A percentile compares a stretch with the other conserved stretches of the same genome.
Conservation (phyloP, 139 green algal genomes). For the Ostreobium quekettii region DNA sequence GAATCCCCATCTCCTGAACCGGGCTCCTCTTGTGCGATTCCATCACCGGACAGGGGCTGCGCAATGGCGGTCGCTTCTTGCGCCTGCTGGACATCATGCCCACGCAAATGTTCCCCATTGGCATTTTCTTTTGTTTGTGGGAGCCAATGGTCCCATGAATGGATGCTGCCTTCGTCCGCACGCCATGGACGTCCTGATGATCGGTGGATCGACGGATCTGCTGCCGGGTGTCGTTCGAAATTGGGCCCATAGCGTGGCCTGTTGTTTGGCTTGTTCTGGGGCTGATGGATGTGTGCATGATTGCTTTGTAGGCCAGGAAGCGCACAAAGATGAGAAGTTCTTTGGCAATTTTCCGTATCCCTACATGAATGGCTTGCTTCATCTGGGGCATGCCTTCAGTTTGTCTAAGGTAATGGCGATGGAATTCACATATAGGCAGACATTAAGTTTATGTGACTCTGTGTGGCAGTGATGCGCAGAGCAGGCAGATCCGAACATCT, state of each 20-base stretch:
- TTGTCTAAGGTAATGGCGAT: constrained; percentile 84
- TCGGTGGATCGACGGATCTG: background rate
- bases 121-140: no score
- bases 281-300: background rate
- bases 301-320: constrained; percentile 15
- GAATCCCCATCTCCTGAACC: background rate
- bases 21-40: background rate
- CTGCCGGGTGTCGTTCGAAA: background rate
- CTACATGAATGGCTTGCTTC: constrained; percentile 99
- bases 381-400: constrained; percentile 97
- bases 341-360: constrained; percentile 99
- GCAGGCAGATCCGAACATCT: no score
- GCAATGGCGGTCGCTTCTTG: background rate
- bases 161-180: background rate
- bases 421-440: no score
- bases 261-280: background rate
- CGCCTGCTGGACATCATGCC: background rate
- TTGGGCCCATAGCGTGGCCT: background rate
- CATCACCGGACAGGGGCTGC: background rate
- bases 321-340: constrained; percentile 67
- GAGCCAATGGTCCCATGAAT: background rate
- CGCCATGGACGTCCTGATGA: background rate
- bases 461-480: no score
- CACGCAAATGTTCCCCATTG: background rate
- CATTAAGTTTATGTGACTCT: no score